Evolutionary conservation across 805 yeast species (phyloP).

Genomic region (Kuraishia borneana): DNA sequence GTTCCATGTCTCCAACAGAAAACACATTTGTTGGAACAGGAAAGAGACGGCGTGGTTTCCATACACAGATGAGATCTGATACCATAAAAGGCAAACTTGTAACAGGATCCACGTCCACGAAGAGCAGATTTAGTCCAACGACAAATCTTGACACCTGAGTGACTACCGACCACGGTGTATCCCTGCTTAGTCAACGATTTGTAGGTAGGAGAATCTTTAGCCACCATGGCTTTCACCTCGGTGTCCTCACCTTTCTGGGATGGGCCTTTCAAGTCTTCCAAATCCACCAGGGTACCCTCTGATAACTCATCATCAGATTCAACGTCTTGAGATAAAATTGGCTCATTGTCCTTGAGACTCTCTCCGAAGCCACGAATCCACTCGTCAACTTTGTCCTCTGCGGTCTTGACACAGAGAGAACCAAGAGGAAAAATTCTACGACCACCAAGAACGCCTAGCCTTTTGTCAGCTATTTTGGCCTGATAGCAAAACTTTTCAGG

Average conservation of each 20-base stretch:
- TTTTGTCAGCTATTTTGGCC: constrained; percentile 61
- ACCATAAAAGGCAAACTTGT: constrained; percentile 87
- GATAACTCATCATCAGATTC: constrained; percentile 12
- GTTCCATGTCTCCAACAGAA: constrained; percentile 98
- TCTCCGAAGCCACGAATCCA: constrained; percentile 57
- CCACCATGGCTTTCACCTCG: constrained; percentile 72
- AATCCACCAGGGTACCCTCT: constrained; percentile 52
- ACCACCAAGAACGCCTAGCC: constrained; percentile 77
- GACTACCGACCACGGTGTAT: constrained; percentile 85
- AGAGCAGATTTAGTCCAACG: constrained; percentile 94
- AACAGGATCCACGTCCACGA: constrained; percentile 90
- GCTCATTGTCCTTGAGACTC: constrained; percentile 61
- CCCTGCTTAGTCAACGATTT: constrained; percentile 88
- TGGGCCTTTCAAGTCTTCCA: constrained; percentile 58
- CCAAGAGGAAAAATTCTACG: constrained; percentile 79
- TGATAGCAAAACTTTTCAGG: constrained; percentile 80
- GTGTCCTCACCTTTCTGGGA: constrained; percentile 8
- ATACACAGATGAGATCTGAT: constrained; percentile 84
- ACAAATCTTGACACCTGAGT: constrained; percentile 90
- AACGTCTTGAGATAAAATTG: constrained; percentile 37
- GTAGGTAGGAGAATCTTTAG: constrained; percentile 79
- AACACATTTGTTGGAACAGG: constrained; percentile 92
- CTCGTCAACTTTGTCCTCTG: constrained; percentile 50
- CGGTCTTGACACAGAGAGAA: constrained; percentile 66
- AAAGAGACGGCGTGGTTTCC: constrained; percentile 91